Conservation (phyloP, 805 yeast genomes). For the Cyberlindnera maclurae region DNA sequence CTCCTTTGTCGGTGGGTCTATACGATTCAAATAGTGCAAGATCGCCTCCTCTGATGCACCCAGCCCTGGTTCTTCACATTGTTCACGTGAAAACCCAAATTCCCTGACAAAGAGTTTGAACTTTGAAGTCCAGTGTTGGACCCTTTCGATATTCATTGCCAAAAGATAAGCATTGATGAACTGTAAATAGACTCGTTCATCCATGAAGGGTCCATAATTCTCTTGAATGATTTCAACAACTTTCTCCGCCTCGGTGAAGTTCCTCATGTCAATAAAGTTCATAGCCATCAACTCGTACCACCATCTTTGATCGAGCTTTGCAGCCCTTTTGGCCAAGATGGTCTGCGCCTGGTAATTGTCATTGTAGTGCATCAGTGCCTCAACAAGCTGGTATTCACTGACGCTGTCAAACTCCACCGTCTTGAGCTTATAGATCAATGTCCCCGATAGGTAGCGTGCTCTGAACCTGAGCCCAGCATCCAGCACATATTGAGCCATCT, state of each 20-base stretch:
- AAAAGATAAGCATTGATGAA: conserved; percentile 29
- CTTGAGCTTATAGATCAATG: conserved; percentile 33
- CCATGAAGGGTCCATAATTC: conserved; percentile 26
- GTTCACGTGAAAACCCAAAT: conserved; percentile 18
- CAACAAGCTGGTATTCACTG: conserved; percentile 44
- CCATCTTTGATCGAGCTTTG: conserved; percentile 37
- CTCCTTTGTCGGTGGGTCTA: conserved; percentile 20
- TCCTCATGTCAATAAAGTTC: conserved; percentile 29
- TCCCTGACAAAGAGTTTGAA: conserved; percentile 22
- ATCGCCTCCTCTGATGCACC: conserved; percentile 26
- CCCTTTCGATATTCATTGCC: conserved; percentile 21
- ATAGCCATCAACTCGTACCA: conserved; percentile 47
- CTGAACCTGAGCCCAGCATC: conserved; percentile 24
- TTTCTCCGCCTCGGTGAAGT: conserved; percentile 30
- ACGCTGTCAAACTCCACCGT: conserved; percentile 43
- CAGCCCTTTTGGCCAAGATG: conserved; percentile 26
- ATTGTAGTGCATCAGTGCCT: conserved; percentile 31
- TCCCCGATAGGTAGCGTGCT: conserved; percentile 35
- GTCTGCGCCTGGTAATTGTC: conserved; percentile 30
- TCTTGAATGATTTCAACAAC: conserved; percentile 24
- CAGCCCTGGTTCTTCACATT: conserved; percentile 11
- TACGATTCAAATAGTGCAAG: conserved; percentile 22
- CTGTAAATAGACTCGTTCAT: conserved; percentile 29
- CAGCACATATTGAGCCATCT: conserved; percentile 32
- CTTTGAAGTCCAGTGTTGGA: conserved; percentile 28